phyloP scores from a whole-genome alignment of 176 grass and related monocot genomes.

The Otatea glauca region DNA sequence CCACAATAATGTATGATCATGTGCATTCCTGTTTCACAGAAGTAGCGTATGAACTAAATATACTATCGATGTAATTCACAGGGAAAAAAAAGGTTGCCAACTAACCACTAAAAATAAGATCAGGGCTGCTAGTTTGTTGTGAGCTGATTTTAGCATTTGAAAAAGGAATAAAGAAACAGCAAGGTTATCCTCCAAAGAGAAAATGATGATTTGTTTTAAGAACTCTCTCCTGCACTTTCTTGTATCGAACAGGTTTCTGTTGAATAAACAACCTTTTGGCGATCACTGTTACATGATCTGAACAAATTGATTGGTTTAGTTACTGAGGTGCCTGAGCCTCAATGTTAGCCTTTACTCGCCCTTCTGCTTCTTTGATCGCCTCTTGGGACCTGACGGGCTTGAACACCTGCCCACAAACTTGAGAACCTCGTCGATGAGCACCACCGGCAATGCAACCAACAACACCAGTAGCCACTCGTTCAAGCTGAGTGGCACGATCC shows the following conservation, averaged over 20 bases:
- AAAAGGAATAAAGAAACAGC: neutral
- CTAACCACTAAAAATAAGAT: slow-evolving; percentile 35
- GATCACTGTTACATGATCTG: slow-evolving; percentile 49
- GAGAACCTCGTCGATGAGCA: slow-evolving; percentile 87
- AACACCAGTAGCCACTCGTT: slow-evolving; percentile 92
- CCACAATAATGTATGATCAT: neutral
- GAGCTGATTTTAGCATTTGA: slow-evolving; percentile 2
- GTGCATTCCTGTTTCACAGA: neutral
- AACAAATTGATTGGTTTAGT: slow-evolving; percentile 47
- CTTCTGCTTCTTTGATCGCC: slow-evolving; percentile 66
- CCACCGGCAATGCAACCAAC: slow-evolving; percentile 72
- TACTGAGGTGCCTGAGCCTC: slow-evolving; percentile 20
- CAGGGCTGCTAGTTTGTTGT: slow-evolving; percentile 31
- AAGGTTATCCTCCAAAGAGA: neutral
- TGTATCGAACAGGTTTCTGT: slow-evolving; percentile 39
- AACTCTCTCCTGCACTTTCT: slow-evolving; percentile 33
- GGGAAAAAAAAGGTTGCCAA: slow-evolving; percentile 6
- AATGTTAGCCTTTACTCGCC: slow-evolving; percentile 62
- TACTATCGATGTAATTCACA: slow-evolving; percentile 43
- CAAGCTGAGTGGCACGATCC: slow-evolving; percentile 85
- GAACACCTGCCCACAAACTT: slow-evolving; percentile 76
- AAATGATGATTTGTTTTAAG: neutral
- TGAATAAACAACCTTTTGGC: slow-evolving; percentile 31
- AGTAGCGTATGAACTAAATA: neutral
- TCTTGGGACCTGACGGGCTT: slow-evolving; percentile 46